phyloP scores from a whole-genome alignment of 2,329 filamentous ascomycete genomes.

The Chlorencoelia australis region DNA sequence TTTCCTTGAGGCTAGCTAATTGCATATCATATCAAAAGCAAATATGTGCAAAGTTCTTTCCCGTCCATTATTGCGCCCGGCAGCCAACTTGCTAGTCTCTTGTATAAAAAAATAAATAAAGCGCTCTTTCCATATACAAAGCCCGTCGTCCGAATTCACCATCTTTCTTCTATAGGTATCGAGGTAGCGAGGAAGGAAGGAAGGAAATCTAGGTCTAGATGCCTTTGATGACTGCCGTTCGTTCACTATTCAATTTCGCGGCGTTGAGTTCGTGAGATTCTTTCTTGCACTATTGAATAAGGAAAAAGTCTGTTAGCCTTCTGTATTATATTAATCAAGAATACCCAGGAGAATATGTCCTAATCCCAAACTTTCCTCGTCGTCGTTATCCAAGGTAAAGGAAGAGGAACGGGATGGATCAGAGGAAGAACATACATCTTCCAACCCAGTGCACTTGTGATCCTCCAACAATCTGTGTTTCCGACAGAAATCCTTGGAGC shows the following conservation, averaged over 20 bases:
- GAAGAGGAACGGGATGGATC: background rate
- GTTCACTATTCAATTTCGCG: slow-evolving; percentile 81
- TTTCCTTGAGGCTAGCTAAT: too few species aligned
- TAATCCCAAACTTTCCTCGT: slow-evolving; percentile 33
- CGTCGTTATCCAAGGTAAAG: background rate
- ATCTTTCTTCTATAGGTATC: too few species aligned
- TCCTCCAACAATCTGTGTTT: slow-evolving; percentile 91
- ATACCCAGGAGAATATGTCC: slow-evolving; percentile 30
- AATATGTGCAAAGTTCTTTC: too few species aligned
- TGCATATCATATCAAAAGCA: too few species aligned
- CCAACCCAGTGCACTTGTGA: slow-evolving; percentile 84
- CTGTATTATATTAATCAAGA: slow-evolving; percentile 6
- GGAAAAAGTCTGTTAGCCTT: slow-evolving; percentile 1
- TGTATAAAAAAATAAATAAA: too few species aligned
- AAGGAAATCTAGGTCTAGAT: too few species aligned
- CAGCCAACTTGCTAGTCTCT: too few species aligned
- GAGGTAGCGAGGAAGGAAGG: too few species aligned
- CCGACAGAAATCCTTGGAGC: slow-evolving; percentile 85
- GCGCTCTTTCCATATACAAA: too few species aligned
- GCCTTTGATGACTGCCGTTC: slow-evolving; percentile 88
- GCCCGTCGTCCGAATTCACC: too few species aligned
- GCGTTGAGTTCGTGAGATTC: slow-evolving; percentile 92
- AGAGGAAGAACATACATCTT: slow-evolving; percentile 55
- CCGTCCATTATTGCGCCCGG: too few species aligned
- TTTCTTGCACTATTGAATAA: slow-evolving; percentile 66